Percentiles rank a stretch among this genome's conserved stretches.
Evolutionary conservation across 2,329 filamentous ascomycete species (phyloP).

Genomic region (Aureobasidium sp.): DNA sequence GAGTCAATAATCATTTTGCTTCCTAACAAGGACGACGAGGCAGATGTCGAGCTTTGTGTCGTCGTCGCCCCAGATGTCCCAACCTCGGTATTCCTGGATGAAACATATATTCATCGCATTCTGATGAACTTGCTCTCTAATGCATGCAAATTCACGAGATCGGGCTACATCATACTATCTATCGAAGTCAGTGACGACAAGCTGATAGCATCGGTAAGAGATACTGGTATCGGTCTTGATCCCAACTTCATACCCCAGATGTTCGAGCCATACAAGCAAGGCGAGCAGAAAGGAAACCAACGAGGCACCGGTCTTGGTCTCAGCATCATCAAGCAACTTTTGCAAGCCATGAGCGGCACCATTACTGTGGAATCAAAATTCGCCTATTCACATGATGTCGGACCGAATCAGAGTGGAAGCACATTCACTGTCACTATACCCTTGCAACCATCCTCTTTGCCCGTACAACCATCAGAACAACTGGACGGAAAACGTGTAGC

Average conservation of each 20-base stretch:
- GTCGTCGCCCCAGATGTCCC: constrained; percentile 26
- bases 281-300: constrained; percentile 29
- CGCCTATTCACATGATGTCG: background rate
- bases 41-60: constrained; percentile 25
- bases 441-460: constrained; percentile 3
- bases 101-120: constrained; percentile 28
- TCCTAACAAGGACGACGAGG: constrained; percentile 26
- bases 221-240: constrained; percentile 74
- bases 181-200: constrained; percentile 6
- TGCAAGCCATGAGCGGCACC: constrained; percentile 13
- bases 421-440: constrained; percentile 12
- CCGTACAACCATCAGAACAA: background rate
- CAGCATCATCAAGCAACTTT: constrained; percentile 47
- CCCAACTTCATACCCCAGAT: constrained; percentile 65
- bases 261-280: constrained; percentile 84
- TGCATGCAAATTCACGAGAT: constrained; percentile 25
- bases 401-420: constrained; percentile 8
- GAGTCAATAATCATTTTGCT: constrained; percentile 27
- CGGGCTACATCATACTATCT: constrained; percentile 58
- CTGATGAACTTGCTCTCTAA: constrained; percentile 31
- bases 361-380: constrained; percentile 11
- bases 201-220: constrained; percentile 47
- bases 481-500: background rate
- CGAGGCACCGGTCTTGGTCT: constrained; percentile 78
- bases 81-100: constrained; percentile 25